Conservation (phyloP, 2,329 filamentous ascomycete species). For the Ceratocystis ficicola region DNA sequence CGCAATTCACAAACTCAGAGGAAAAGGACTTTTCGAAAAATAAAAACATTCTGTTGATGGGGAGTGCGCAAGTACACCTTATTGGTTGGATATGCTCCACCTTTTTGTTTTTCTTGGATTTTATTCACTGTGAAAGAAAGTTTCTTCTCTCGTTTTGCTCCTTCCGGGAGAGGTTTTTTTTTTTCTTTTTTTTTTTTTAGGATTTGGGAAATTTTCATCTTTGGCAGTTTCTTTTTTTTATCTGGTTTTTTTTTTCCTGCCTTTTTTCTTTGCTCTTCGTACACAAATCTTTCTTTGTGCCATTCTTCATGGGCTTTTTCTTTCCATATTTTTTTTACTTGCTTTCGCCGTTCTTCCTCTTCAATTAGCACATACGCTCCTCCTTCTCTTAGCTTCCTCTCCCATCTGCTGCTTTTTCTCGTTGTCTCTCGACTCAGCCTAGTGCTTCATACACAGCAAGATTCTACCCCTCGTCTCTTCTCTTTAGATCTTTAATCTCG, state of each 20-base stretch:
- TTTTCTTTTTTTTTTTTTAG: slow-evolving; percentile 1
- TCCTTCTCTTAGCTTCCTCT: not conserved
- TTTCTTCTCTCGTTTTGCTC: slow-evolving; percentile 16
- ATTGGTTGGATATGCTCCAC: slow-evolving; percentile 17
- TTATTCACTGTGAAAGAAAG: slow-evolving; percentile 9
- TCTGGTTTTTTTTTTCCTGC: not conserved
- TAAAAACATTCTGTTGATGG: not conserved
- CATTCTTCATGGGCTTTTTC: slow-evolving; percentile 4
- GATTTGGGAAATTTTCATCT: not conserved
- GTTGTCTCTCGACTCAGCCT: not conserved
- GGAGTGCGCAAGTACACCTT: slow-evolving; percentile 9
- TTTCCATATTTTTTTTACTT: not conserved
- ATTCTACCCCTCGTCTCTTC: not conserved
- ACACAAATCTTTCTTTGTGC: not conserved
- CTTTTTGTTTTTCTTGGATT: slow-evolving; percentile 9
- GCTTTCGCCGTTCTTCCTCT: slow-evolving; percentile 5
- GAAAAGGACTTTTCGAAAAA: not conserved
- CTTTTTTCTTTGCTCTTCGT: slow-evolving; percentile 11
- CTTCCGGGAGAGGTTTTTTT: slow-evolving; percentile 17
- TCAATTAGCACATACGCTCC: not conserved
- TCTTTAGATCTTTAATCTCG: not conserved
- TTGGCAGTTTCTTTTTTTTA: slow-evolving; percentile 18
- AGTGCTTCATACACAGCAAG: not conserved
- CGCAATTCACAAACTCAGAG: not conserved
- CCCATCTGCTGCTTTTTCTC: not conserved